These are phyloP conservation scores for Cryphonectria carpinicola DNA, from an alignment of 2,329 filamentous ascomycete species.

Conservation along the genomic window DNA sequence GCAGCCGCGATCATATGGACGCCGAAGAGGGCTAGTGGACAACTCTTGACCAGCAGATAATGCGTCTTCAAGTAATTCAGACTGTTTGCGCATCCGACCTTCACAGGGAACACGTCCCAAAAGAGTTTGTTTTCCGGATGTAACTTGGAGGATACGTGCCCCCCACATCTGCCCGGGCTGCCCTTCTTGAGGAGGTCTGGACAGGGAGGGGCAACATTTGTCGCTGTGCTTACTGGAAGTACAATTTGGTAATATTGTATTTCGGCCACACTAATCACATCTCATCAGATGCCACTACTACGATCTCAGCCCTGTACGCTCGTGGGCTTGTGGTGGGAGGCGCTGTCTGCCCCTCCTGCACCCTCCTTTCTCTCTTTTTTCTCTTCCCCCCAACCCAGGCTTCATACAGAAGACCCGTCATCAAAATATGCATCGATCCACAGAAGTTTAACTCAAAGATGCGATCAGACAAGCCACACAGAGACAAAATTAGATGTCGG, in stretches of 20 bases:
- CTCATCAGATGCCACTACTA: not conserved
- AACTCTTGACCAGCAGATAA: not conserved
- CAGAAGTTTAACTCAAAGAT: not conserved
- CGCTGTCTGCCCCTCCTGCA: not conserved
- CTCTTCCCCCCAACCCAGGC: not conserved
- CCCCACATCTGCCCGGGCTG: not conserved
- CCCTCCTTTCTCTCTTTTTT: not conserved
- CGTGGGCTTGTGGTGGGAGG: not conserved
- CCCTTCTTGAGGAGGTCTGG: not conserved
- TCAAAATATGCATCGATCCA: not conserved
- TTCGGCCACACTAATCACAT: not conserved
- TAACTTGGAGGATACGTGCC: not conserved
- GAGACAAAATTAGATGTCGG: not conserved
- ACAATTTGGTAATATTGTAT: not conserved
- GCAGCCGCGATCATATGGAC: constrained; percentile 69
- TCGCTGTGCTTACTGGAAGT: not conserved
- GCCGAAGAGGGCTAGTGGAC: constrained; percentile 66
- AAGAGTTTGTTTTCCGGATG: not conserved
- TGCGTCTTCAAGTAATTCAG: not conserved
- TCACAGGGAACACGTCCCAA: not conserved
- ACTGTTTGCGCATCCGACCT: not conserved
- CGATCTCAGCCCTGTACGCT: not conserved
- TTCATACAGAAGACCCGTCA: not conserved
- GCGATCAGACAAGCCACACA: not conserved
- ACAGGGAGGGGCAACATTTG: not conserved